These are phyloP conservation scores for Yamadazyma ubonensis DNA, from an alignment of 805 yeast genomes.

Conservation along the genomic window DNA sequence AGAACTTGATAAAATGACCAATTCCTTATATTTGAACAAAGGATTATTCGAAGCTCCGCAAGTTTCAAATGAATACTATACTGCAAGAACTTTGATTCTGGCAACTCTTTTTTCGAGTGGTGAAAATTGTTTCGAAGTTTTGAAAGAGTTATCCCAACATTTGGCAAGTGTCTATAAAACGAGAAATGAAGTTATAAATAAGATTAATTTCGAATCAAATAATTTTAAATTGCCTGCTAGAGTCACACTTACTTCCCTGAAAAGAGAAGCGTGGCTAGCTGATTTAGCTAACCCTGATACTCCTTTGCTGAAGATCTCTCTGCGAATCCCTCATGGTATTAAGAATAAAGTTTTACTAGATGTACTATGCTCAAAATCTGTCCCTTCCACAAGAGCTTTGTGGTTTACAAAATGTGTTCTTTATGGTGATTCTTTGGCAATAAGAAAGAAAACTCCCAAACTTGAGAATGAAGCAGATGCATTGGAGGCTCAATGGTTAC, in stretches of 20 bases:
- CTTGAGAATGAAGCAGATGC: conserved; percentile 17
- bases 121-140: conserved; percentile 33
- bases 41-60: conserved; percentile 68
- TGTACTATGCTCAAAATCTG: conserved; percentile 60
- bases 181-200: conserved; percentile 41
- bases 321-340: conserved; percentile 89
- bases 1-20: conserved; percentile 55
- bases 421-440: conserved; percentile 58
- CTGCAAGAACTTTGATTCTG: conserved; percentile 63
- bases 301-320: conserved; percentile 65
- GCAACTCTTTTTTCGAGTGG: conserved; percentile 40
- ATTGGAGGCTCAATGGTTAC: conserved; percentile 63
- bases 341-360: conserved; percentile 72
- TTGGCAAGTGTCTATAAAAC: conserved; percentile 37
- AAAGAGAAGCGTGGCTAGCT: conserved; percentile 79
- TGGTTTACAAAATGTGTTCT: conserved; percentile 92
- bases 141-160: conserved; percentile 38
- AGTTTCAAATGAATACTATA: conserved; percentile 62
- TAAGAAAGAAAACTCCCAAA: conserved; percentile 30
- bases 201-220: conserved; percentile 32
- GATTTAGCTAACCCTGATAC: conserved; percentile 69
- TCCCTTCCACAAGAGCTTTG: conserved; percentile 79
- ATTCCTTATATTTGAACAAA: conserved; percentile 53
- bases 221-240: conserved; percentile 78
- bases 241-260: conserved; percentile 85